These are phyloP conservation scores for Lipomyces mesembrius DNA, from an alignment of 805 yeast species.

Conservation along the genomic window DNA sequence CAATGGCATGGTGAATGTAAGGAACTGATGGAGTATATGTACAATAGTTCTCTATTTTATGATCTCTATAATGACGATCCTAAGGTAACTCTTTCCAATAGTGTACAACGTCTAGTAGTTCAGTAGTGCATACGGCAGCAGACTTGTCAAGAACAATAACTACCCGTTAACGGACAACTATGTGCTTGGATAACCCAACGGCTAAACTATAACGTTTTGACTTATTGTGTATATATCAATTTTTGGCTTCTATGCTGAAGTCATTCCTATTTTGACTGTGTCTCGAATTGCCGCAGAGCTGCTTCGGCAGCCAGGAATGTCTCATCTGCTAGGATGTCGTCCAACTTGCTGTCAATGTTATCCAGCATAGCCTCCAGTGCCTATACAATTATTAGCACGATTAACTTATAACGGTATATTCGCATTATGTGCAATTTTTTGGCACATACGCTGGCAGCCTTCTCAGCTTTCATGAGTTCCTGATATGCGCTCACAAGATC, in stretches of 20 bases:
- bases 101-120: background rate
- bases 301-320: constrained; percentile 32
- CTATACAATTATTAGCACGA: constrained; percentile 8
- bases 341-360: constrained; percentile 32
- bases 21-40: background rate
- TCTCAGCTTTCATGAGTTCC: constrained; percentile 36
- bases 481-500: constrained; percentile 36
- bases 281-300: constrained; percentile 24
- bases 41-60: constrained; percentile 7
- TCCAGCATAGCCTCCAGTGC: constrained; percentile 35
- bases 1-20: background rate
- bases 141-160: background rate
- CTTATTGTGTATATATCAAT: background rate
- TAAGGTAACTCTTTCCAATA: background rate
- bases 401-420: background rate
- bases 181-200: background rate
- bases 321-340: constrained; percentile 33
- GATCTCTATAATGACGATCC: background rate
- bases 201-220: no score
- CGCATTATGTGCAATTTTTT: background rate
- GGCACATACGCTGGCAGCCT: constrained; percentile 30
- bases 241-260: background rate
- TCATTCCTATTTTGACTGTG: background rate
- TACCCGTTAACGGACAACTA: background rate
- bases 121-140: no score